phyloP scores from a whole-genome alignment of 2,329 filamentous ascomycete genomes.

The Mycocentrospora acerina region DNA sequence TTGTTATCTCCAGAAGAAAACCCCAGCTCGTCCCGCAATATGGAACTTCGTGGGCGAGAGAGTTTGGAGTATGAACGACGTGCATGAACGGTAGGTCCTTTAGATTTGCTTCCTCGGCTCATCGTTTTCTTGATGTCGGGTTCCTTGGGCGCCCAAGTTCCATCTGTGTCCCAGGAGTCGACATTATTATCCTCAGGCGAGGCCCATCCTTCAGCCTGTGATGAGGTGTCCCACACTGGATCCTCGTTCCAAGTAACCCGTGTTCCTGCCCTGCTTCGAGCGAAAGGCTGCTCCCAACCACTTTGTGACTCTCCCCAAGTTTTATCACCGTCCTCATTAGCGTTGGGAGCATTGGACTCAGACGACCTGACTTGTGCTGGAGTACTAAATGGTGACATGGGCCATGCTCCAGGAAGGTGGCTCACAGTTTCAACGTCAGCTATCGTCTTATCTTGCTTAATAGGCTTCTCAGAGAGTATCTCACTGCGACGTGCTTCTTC shows the following conservation, averaged over 20 bases:
- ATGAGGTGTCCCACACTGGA: constrained; percentile 9
- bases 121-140: constrained; percentile 1
- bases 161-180: constrained; percentile 23
- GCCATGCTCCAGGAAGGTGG: constrained; percentile 30
- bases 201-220: constrained; percentile 11
- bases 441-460: neutral
- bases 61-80: constrained; percentile 3
- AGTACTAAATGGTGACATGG: constrained; percentile 12
- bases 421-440: constrained; percentile 4
- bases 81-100: neutral
- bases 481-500: constrained; percentile 15
- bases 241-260: constrained; percentile 14
- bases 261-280: constrained; percentile 5
- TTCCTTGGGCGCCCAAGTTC: constrained; percentile 14
- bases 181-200: constrained; percentile 8
- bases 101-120: constrained; percentile 1
- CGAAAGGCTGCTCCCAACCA: constrained; percentile 4
- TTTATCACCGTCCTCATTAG: neutral
- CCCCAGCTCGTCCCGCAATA: neutral
- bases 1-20: constrained; percentile 11
- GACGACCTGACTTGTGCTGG: neutral
- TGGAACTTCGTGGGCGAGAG: constrained; percentile 1
- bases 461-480: neutral
- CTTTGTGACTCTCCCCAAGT: constrained; percentile 7
- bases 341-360: neutral